Conservation (phyloP, 1,284 basidiomycete genomes). For the Cryptococcus floricola region DNA sequence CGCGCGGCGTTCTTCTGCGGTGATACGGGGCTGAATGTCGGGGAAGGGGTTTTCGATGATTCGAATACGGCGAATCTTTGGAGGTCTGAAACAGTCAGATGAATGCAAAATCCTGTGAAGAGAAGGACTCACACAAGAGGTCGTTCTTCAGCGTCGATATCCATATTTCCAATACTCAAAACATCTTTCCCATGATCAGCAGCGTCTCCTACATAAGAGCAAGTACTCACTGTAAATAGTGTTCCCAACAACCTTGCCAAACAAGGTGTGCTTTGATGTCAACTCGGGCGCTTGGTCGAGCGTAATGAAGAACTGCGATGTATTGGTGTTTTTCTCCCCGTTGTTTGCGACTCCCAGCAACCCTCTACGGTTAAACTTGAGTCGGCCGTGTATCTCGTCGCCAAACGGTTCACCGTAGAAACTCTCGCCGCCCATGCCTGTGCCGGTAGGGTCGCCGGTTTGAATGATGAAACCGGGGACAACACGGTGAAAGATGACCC, state of each 20-base stretch:
- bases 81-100: slow-evolving; percentile 59
- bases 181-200: slow-evolving; percentile 58
- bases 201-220: background rate
- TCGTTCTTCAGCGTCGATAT: slow-evolving; percentile 73
- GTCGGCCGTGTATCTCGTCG: slow-evolving; percentile 88
- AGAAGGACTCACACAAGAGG: slow-evolving; percentile 70
- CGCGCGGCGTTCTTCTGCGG: slow-evolving; percentile 77
- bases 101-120: background rate
- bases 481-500: slow-evolving; percentile 85
- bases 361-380: slow-evolving; percentile 64
- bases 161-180: slow-evolving; percentile 82
- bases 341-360: slow-evolving; percentile 92
- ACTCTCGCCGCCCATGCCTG: slow-evolving; percentile 84
- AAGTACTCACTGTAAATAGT: slow-evolving; percentile 74
- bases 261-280: slow-evolving; percentile 82
- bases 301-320: slow-evolving; percentile 87
- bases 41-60: slow-evolving; percentile 90
- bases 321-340: slow-evolving; percentile 76
- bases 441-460: slow-evolving; percentile 90
- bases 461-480: slow-evolving; percentile 82
- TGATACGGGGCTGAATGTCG: slow-evolving; percentile 94
- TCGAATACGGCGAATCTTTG: slow-evolving; percentile 76
- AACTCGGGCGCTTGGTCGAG: slow-evolving; percentile 83
- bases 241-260: slow-evolving; percentile 61
- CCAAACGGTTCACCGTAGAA: slow-evolving; percentile 88